Conservation (phyloP, 2,329 filamentous ascomycete genomes). For the Ceratocystis albifundus region DNA sequence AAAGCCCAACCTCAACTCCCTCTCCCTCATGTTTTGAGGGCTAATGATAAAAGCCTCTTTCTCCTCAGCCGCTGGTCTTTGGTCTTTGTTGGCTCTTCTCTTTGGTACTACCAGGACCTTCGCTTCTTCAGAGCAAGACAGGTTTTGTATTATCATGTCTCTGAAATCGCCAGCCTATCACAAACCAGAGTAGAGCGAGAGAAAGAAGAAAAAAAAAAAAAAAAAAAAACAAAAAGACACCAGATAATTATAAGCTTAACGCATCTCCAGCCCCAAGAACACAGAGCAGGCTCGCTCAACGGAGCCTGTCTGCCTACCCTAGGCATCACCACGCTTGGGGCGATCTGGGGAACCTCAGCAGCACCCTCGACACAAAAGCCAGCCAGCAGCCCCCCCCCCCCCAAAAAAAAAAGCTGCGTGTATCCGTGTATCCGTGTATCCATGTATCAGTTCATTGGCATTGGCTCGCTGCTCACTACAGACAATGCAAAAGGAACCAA, state of each 20-base stretch:
- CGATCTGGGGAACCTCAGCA: not conserved
- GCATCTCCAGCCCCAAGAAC: not conserved
- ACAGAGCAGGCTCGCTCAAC: not conserved
- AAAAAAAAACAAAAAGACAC: too few relatives aligned
- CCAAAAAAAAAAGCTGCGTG: not conserved
- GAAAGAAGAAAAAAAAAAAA: too few relatives aligned
- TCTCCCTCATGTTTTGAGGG: not conserved
- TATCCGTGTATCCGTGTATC: not conserved
- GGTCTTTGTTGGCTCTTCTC: not conserved
- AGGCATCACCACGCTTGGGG: not conserved
- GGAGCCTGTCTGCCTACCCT: not conserved
- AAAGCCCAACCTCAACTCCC: not conserved
- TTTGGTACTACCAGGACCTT: not conserved
- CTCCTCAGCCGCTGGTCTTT: not conserved
- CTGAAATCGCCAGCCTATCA: not conserved
- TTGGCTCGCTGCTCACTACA: not conserved
- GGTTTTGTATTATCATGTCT: not conserved
- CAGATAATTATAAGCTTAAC: not conserved
- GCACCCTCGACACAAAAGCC: too few relatives aligned
- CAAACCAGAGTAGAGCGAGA: not conserved
- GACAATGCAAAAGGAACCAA: not conserved
- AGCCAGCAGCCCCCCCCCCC: too few relatives aligned
- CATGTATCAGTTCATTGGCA: not conserved
- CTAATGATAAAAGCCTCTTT: not conserved
- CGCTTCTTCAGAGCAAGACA: constrained; percentile 4